Evolutionary conservation across 495 filamentous ascomycete species (phyloP).

Genomic region (Talaromyces stipitatus): DNA sequence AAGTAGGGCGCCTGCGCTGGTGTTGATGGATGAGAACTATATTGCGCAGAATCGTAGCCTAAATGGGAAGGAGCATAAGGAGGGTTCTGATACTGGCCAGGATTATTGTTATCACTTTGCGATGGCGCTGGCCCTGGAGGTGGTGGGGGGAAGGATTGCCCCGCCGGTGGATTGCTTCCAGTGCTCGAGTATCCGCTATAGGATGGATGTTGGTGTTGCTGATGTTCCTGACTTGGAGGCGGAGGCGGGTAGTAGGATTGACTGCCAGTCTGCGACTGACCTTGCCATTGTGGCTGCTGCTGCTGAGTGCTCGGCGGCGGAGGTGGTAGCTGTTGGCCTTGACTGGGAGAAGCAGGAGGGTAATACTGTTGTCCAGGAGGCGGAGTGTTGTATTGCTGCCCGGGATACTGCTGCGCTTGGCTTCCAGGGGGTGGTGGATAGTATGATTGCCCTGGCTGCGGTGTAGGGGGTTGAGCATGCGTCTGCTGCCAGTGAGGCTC

Average conservation of each 20-base stretch:
- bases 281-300: conserved; percentile 7
- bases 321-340: conserved; percentile 5
- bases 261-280: neutral
- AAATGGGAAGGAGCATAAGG: conserved; percentile 12
- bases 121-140: conserved; percentile 24
- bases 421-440: conserved; percentile 1
- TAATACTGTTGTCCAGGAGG: conserved; percentile 2
- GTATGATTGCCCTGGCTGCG: conserved; percentile 9
- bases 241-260: conserved; percentile 9
- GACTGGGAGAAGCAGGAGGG: conserved; percentile 5
- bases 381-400: conserved; percentile 7
- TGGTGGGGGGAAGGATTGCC: conserved; percentile 39
- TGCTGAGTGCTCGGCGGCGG: conserved; percentile 6
- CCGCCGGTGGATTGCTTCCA: conserved; percentile 1
- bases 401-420: conserved; percentile 8
- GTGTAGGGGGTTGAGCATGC: conserved; percentile 11
- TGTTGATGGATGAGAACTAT: conserved; percentile 10
- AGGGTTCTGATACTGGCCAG: conserved; percentile 12
- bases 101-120: conserved; percentile 5
- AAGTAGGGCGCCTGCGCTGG: conserved; percentile 33
- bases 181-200: neutral
- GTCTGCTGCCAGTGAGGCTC: conserved; percentile 14
- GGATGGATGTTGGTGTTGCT: conserved; percentile 2
- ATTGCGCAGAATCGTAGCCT: conserved; percentile 6
- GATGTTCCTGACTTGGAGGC: conserved; percentile 4